These are phyloP conservation scores for Lactifluus subvellereus DNA, from an alignment of 768 basidiomycete genomes.

Conservation along the genomic window DNA sequence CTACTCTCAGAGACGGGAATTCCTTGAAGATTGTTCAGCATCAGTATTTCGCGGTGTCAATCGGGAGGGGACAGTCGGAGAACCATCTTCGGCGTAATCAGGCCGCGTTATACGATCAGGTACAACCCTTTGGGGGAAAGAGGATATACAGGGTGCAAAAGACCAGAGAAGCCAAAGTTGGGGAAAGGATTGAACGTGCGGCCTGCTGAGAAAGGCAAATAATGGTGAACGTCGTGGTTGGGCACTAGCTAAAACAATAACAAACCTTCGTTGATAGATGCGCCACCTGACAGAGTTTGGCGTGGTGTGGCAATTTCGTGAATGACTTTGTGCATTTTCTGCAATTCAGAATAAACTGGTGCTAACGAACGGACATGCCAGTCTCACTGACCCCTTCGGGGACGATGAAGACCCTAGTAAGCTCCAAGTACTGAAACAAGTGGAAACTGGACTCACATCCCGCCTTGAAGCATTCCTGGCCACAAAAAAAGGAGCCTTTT, in stretches of 20 bases:
- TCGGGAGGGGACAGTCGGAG: slow-evolving; percentile 14
- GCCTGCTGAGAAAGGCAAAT: slow-evolving; percentile 39
- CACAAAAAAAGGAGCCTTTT: slow-evolving; percentile 84
- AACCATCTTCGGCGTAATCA: slow-evolving; percentile 79
- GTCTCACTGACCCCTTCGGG: slow-evolving; percentile 25
- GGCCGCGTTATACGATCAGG: slow-evolving; percentile 82
- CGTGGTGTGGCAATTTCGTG: slow-evolving; percentile 52
- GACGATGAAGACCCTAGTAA: neutral
- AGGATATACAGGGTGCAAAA: slow-evolving; percentile 81
- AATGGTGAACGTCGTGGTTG: neutral
- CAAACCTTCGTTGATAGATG: slow-evolving; percentile 29
- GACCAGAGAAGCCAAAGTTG: slow-evolving; percentile 70
- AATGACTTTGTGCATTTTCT: slow-evolving; percentile 81
- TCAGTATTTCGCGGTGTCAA: slow-evolving; percentile 7
- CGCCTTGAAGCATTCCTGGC: slow-evolving; percentile 94
- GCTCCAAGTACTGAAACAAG: slow-evolving; percentile 15
- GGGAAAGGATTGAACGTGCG: slow-evolving; percentile 78
- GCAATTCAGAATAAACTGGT: neutral
- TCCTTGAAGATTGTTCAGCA: slow-evolving; percentile 37
- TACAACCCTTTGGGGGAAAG: slow-evolving; percentile 69
- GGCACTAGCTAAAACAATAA: neutral
- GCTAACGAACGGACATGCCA: slow-evolving; percentile 25
- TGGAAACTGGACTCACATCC: slow-evolving; percentile 58
- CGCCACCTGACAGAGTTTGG: slow-evolving; percentile 27
- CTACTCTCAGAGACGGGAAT: slow-evolving; percentile 54